Percentiles rank a stretch among this genome's conserved stretches.
These are phyloP conservation scores for Kwoniella pini DNA, from an alignment of 768 basidiomycete species.

Conservation along the genomic window DNA sequence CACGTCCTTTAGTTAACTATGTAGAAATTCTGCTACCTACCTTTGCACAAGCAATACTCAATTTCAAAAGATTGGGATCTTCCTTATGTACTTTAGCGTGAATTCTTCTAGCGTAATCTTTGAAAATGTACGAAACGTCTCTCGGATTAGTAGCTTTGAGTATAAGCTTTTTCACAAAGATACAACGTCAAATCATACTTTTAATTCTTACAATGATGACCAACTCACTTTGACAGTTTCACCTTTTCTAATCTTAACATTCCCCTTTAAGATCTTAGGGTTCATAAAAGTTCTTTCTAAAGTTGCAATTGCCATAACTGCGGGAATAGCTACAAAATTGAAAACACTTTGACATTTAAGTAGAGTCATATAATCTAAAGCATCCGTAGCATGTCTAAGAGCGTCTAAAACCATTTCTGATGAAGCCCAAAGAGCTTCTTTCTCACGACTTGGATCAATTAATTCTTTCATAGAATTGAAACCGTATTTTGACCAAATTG, in stretches of 20 bases:
- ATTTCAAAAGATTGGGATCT: constrained; percentile 81
- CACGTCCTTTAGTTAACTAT: too few species aligned
- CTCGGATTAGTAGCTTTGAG: constrained; percentile 88
- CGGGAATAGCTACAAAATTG: constrained; percentile 93
- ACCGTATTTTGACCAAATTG: constrained; percentile 81
- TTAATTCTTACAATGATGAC: neutral
- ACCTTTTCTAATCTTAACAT: constrained; percentile 94
- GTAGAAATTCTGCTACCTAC: constrained; percentile 56
- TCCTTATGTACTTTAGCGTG: constrained; percentile 74
- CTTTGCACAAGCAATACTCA: constrained; percentile 82
- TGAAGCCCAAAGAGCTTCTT: constrained; percentile 75
- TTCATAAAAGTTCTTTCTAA: constrained; percentile 93
- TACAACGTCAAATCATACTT: too few species aligned
- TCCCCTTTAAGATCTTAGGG: constrained; percentile 74
- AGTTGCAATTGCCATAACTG: constrained; percentile 93
- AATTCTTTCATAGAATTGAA: constrained; percentile 59
- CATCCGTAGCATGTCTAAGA: constrained; percentile 76
- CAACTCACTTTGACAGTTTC: constrained; percentile 73
- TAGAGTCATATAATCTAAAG: constrained; percentile 83
- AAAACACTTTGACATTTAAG: constrained; percentile 90
- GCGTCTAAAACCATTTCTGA: constrained; percentile 89
- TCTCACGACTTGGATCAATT: constrained; percentile 60
- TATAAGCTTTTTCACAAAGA: constrained; percentile 88
- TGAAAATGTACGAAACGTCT: constrained; percentile 86
- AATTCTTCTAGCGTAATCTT: constrained; percentile 74